Conservation (phyloP, 257 asterid genomes). For the Solanum lycopersicoides region DNA sequence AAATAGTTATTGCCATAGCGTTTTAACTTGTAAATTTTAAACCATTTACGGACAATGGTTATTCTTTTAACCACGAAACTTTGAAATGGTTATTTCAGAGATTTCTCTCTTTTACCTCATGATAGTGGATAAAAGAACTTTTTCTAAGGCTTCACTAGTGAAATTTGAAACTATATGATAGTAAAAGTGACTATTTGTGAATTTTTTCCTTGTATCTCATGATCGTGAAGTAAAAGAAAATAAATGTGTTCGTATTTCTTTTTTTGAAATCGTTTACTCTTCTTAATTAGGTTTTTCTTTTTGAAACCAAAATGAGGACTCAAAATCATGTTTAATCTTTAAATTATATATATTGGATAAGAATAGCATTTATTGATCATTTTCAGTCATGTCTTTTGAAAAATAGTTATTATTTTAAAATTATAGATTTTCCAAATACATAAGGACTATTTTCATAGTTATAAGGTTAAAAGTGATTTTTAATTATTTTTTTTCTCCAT, state of each 20-base stretch:
- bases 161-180: too few relatives aligned
- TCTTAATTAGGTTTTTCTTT: too few relatives aligned
- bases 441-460: background rate
- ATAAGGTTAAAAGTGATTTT: background rate
- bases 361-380: background rate
- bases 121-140: too few relatives aligned
- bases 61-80: background rate
- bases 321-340: background rate
- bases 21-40: too few relatives aligned
- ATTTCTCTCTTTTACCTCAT: background rate
- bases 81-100: background rate
- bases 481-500: background rate
- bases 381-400: background rate
- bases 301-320: too few relatives aligned
- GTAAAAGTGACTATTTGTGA: background rate
- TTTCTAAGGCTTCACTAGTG: too few relatives aligned
- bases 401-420: background rate
- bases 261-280: background rate
- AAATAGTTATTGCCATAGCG: background rate
- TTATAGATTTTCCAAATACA: background rate
- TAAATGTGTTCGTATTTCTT: background rate
- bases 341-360: background rate
- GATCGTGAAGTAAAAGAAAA: background rate
- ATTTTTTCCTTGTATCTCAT: background rate
- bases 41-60: too few relatives aligned